These are phyloP conservation scores for Pichia sp. DNA, from an alignment of 1,139 yeast genomes.

Conservation along the genomic window DNA sequence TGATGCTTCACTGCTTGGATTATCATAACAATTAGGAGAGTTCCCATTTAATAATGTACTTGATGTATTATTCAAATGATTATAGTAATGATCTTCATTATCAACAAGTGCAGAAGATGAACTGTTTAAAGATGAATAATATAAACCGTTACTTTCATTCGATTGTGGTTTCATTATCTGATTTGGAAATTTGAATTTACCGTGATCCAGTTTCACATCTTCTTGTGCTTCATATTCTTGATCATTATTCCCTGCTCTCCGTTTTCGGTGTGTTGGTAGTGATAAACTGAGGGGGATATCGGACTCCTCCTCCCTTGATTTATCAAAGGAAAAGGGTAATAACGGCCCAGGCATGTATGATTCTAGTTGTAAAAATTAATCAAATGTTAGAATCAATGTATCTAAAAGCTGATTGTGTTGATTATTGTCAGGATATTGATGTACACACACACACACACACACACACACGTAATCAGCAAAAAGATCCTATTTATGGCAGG, in stretches of 20 bases:
- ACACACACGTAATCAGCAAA: too few species aligned
- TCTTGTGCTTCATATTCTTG: too few species aligned
- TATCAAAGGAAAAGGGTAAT: constrained; percentile 25
- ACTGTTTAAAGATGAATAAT: constrained; percentile 9
- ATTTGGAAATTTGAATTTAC: neutral
- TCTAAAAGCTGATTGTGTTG: too few species aligned
- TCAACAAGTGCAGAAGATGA: constrained; percentile 11
- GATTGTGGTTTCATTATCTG: neutral
- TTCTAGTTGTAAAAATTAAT: too few species aligned
- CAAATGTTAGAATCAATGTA: too few species aligned
- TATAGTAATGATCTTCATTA: neutral
- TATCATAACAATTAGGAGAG: neutral
- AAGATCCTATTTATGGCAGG: too few species aligned
- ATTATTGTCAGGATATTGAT: too few species aligned
- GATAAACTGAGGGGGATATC: constrained; percentile 6
- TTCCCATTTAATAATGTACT: constrained; percentile 6
- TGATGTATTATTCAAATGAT: constrained; percentile 1
- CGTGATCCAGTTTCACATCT: neutral
- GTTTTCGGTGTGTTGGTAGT: neutral
- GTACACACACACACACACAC: too few species aligned
- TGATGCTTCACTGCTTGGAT: constrained; percentile 9
- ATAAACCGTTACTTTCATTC: neutral
- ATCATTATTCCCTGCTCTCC: neutral
- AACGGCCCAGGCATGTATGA: constrained; percentile 18
- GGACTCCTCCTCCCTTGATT: constrained; percentile 18